Base-by-base conservation (phyloP, 306 rosid species). In the Glycine tomentella region DNA sequence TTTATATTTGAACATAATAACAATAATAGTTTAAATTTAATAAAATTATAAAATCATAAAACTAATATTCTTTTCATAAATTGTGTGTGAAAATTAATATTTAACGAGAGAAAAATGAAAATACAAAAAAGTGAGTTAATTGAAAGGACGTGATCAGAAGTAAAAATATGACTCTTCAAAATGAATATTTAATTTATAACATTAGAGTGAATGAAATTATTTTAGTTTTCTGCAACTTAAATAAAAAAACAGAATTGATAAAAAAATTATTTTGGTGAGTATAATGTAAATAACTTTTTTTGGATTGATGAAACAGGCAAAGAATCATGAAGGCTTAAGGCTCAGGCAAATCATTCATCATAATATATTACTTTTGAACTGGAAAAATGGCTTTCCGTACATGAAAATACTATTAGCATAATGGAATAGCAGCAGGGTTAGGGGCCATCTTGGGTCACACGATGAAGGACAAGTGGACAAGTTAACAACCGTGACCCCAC, bases 371-470 rank as follows among this genome's bases (percentile, higher is more conserved):
- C 45, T 33, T 62, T 62, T 11, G 11, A 11, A 62, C 46, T 16
- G 69, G 46, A 34, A 62, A 34, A 34, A 62, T 62, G 69, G 69
- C 69, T 62, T 62, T 62, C 67, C 9, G 46, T 62, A n/a, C n/a
- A 33, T 6, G 45, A 33, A 61, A 31, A 25, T 3, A 31, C 38
- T 8, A 11, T 3, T 61, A 4, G 42, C 7, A 25, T 61, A 25
- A 25, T 57, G 3, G 64, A 59, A 59, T 57, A 16, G 63, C 4
- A 20, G n/a, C n/a, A n/a, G n/a, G n/a, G n/a, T n/a, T 11, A 31
- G n/a, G 44, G 42, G 9, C 2, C 16, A 5, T 34, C 46, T 62
- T 33, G 8, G 14, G 67, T 25, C n/a, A 61, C 67, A 25, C 8
- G 36, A 25, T 25, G 31, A 20, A 20, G 8, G 13, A 58, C 64